These are phyloP conservation scores for Diaporthe sp. DNA, from an alignment of 2,329 filamentous ascomycete genomes.

Conservation along the genomic window DNA sequence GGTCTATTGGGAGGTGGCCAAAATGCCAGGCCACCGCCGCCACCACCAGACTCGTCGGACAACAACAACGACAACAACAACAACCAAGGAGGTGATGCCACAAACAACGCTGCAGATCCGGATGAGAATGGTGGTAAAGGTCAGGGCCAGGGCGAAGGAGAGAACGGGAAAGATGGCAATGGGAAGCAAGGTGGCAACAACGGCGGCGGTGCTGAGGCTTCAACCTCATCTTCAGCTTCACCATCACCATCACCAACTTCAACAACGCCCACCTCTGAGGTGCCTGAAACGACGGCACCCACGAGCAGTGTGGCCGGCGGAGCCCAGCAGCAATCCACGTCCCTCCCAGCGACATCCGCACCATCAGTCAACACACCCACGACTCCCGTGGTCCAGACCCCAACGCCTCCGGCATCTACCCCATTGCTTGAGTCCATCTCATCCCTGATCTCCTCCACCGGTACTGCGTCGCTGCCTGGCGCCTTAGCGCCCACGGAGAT, in stretches of 20 bases:
- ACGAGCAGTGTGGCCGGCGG: neutral
- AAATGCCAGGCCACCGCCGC: constrained; percentile 3
- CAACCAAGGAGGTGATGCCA: neutral
- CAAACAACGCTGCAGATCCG: constrained; percentile 7
- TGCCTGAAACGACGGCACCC: neutral
- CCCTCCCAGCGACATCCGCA: neutral
- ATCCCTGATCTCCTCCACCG: constrained; percentile 34
- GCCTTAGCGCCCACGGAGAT: neutral
- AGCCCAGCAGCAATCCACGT: neutral
- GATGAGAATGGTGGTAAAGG: neutral
- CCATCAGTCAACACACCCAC: constrained; percentile 3
- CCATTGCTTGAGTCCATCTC: constrained; percentile 34
- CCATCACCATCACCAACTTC: neutral
- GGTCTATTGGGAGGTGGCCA: constrained; percentile 33
- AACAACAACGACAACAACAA: constrained; percentile 12
- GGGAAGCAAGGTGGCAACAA: neutral
- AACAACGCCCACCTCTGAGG: neutral
- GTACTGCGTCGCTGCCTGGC: neutral
- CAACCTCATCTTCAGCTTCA: neutral
- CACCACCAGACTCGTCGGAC: neutral
- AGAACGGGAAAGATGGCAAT: neutral
- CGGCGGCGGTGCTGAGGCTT: neutral
- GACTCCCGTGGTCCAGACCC: neutral
- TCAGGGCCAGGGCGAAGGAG: neutral
- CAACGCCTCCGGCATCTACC: neutral